Evolutionary conservation across 306 rosid species (phyloP), one percentile per base, ranked within the genome.

Genomic region (Hippophae rhamnoides): DNA sequence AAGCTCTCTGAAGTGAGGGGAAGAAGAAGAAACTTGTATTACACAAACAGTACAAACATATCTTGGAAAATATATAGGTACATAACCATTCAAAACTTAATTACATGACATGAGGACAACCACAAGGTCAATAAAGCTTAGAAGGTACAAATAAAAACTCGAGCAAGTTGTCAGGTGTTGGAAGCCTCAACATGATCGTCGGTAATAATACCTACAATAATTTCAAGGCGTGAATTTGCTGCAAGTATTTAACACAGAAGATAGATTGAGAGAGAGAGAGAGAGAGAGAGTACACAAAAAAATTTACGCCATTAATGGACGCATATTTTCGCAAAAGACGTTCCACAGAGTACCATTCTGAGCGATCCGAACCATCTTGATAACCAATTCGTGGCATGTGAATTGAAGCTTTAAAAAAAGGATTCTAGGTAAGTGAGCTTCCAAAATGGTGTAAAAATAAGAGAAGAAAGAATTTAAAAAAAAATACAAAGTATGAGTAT

Each of bases 361-460:
- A 81, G 51, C 95, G 95, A 78, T 85, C 85, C 46, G 95, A 87
- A 69, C 86, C 98, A 65, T 80, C 98, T 83, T 87, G 89, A 76
- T 83, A 87, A 69, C 96, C 96, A 65, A 90, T 83, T 10, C 96
- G 90, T 8, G 98, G 96, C 96, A 90, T 87, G 82, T 85, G 98
- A 55, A 90, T 83, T 52, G 92, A 87, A 52, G 98, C 98, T 90
- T 66, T 56, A 8, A 48, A 46, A 60, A 7, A 31, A 61, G 9
- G 3, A 1, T 11, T 8, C 3, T 6, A 27, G 8, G 5, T 11
- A 6, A 8, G 38, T 31, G 38, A 31, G 5, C 38, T 31, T 31
- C 38, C 38, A 31, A 31, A 31, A 31, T 31, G 1, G 5, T 31
- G 38, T 31, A 31, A 31, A 31, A 2, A 31, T 2, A 31, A 6